Percentiles rank a stretch among this genome's conserved stretches.
Conservation (phyloP, 139 green algal species). For the Dunaliella primolecta region DNA sequence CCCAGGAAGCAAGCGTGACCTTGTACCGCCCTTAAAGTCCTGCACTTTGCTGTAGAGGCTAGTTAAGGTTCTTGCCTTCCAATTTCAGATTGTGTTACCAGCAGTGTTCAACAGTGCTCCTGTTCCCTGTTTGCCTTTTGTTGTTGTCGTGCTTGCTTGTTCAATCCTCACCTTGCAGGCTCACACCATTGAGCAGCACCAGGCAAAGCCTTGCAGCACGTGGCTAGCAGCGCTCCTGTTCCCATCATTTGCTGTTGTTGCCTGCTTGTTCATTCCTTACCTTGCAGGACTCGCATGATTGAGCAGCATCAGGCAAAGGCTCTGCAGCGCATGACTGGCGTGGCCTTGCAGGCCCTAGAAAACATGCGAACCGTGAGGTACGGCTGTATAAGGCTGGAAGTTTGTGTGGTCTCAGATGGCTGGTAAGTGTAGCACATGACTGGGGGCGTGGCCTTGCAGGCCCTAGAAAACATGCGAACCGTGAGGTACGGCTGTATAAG, state of each 20-base stretch:
- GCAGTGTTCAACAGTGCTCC: too few species aligned
- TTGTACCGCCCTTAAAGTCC: too few species aligned
- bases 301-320: conserved; percentile 49
- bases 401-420: too few species aligned
- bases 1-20: too few species aligned
- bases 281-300: conserved; percentile 22
- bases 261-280: background rate
- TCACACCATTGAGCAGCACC: conserved; percentile 48
- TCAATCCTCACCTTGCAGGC: too few species aligned
- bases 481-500: conserved; percentile 54
- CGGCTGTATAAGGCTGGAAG: background rate
- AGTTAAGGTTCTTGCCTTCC: too few species aligned
- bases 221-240: too few species aligned
- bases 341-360: conserved; percentile 60
- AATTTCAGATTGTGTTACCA: too few species aligned
- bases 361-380: conserved; percentile 72
- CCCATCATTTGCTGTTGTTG: too few species aligned
- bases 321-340: conserved; percentile 62
- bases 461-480: conserved; percentile 68
- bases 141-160: too few species aligned
- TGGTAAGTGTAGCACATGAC: conserved; percentile 59
- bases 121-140: too few species aligned
- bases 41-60: too few species aligned
- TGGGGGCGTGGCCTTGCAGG: conserved; percentile 51
- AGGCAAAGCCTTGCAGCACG: background rate